These are phyloP conservation scores for Gentiana straminea DNA, from an alignment of 257 asterid genomes.

Conservation along the genomic window DNA sequence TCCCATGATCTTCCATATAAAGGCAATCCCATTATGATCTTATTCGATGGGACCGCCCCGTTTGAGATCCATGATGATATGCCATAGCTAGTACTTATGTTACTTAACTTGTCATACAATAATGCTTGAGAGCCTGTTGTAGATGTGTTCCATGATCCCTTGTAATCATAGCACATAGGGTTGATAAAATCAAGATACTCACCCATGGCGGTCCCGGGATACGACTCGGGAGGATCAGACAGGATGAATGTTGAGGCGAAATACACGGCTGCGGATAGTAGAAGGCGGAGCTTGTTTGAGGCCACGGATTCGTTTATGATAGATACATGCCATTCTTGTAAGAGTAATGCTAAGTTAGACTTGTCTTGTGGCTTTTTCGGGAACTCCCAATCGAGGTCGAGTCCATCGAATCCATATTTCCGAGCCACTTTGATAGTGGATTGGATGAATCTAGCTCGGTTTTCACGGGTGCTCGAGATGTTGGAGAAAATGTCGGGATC, in stretches of 20 bases:
- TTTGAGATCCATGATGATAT: conserved; percentile 41
- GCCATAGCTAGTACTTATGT: conserved; percentile 49
- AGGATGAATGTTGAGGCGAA: conserved; percentile 27
- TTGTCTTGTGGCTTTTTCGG: conserved; percentile 28
- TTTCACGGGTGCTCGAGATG: conserved; percentile 6
- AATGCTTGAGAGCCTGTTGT: conserved; percentile 42
- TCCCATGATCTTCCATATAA: conserved; percentile 56
- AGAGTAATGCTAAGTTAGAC: conserved; percentile 37
- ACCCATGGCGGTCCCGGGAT: conserved; percentile 20
- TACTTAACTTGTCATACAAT: conserved; percentile 35
- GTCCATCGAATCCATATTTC: conserved; percentile 35
- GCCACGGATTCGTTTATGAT: conserved; percentile 6
- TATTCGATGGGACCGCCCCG: conserved; percentile 15
- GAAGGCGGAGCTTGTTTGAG: conserved; percentile 26
- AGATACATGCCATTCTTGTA: conserved; percentile 11
- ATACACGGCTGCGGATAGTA: conserved; percentile 37
- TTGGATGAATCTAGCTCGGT: conserved; percentile 39
- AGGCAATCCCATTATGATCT: conserved; percentile 60
- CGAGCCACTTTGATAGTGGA: conserved; percentile 43
- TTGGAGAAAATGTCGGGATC: conserved; percentile 14
- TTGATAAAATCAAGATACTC: conserved; percentile 31
- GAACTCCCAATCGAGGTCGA: conserved; percentile 64
- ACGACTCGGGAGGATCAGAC: conserved; percentile 12
- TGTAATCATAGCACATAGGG: conserved; percentile 37
- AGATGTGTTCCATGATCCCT: conserved; percentile 42